These are phyloP conservation scores for Cladorrhinum sp. DNA, from an alignment of 2,329 filamentous ascomycete species.

Conservation along the genomic window DNA sequence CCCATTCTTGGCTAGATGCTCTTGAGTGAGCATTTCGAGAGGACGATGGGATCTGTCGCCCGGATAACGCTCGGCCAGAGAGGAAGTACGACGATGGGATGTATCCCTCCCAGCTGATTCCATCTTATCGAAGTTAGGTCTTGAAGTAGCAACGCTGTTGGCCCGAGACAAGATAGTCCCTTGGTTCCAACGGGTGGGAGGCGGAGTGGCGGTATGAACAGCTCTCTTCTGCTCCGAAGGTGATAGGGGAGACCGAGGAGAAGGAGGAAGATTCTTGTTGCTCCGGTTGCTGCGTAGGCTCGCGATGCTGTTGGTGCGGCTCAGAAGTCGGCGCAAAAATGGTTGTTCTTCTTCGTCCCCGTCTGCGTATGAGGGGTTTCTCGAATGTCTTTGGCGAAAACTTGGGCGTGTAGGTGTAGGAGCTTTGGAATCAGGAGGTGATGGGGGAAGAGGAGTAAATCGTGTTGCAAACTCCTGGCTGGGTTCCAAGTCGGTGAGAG, in stretches of 20 bases:
- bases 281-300: conserved; percentile 5
- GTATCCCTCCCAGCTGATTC: conserved; percentile 29
- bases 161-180: conserved; percentile 27
- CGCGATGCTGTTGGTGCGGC: conserved; percentile 22
- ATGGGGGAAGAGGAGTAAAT: conserved; percentile 27
- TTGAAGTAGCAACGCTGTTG: conserved; percentile 25
- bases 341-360: conserved; percentile 17
- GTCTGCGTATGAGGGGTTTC: conserved; percentile 10
- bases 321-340: conserved; percentile 21
- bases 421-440: conserved; percentile 52
- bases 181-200: conserved; percentile 30
- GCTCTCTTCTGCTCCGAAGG: conserved; percentile 22
- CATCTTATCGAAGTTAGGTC: conserved; percentile 17
- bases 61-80: conserved; percentile 55
- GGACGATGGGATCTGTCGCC: conserved; percentile 63
- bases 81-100: conserved; percentile 33
- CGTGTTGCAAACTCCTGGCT: conserved; percentile 53
- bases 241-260: conserved; percentile 17
- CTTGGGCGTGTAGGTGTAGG: conserved; percentile 41
- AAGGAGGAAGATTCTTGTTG: conserved; percentile 15
- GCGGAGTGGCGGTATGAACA: conserved; percentile 25
- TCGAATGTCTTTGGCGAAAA: conserved; percentile 31
- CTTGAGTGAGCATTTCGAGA: conserved; percentile 61
- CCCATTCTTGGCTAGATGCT: conserved; percentile 37
- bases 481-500: conserved; percentile 65